phyloP scores from a whole-genome alignment of 176 grass and related monocot species.

The Eragrostis curvula region DNA sequence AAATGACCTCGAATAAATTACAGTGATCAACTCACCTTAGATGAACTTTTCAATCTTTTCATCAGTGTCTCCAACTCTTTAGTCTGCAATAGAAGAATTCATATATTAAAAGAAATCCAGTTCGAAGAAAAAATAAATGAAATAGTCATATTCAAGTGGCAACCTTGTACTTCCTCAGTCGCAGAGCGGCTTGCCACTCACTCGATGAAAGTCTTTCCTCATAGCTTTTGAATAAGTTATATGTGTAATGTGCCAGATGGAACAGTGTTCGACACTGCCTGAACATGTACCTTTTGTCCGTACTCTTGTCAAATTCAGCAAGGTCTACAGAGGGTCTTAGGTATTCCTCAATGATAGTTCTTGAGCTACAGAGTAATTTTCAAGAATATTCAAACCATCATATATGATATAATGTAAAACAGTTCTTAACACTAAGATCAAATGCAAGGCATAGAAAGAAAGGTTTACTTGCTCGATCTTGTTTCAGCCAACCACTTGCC shows the following conservation, averaged over 20 bases:
- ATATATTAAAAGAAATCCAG: constrained; percentile 35
- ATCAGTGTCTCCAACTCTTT: constrained; percentile 89
- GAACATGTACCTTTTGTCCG: constrained; percentile 56
- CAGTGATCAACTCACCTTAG: constrained; percentile 64
- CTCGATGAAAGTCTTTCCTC: constrained; percentile 93
- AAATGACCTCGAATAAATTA: constrained; percentile 24
- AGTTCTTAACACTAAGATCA: constrained; percentile 3
- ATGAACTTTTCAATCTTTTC: constrained; percentile 83
- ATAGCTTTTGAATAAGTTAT: constrained; percentile 83
- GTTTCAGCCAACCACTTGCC: constrained; percentile 99
- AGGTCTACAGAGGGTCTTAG: constrained; percentile 84
- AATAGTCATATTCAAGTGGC: constrained; percentile 4
- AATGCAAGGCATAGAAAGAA: constrained; percentile 17
- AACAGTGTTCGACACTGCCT: constrained; percentile 85
- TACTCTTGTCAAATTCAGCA: constrained; percentile 53
- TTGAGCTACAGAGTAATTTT: constrained; percentile 67
- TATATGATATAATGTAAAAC: constrained; percentile 18
- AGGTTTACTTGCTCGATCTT: constrained; percentile 91
- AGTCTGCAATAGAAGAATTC: constrained; percentile 56
- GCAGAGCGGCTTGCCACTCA: constrained; percentile 95
- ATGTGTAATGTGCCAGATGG: constrained; percentile 91
- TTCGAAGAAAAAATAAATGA: constrained; percentile 6
- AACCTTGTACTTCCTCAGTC: constrained; percentile 88
- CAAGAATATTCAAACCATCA: constrained; percentile 21
- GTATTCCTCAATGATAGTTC: constrained; percentile 90